phyloP scores from a whole-genome alignment of 306 rosid genomes.

The Cajanus cajan region DNA sequence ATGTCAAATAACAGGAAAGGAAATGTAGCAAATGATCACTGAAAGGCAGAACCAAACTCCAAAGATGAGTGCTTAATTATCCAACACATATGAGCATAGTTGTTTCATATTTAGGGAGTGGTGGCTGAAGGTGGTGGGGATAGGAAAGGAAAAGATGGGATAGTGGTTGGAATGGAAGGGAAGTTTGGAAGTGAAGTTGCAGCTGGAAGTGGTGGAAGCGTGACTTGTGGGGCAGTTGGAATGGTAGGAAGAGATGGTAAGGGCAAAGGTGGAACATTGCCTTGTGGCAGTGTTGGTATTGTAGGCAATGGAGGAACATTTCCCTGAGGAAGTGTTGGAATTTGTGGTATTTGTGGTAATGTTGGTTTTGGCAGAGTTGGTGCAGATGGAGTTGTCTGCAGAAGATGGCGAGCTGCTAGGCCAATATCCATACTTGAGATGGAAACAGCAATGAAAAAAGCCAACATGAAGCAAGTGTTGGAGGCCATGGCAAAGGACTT shows the following conservation, averaged over 20 bases:
- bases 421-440: slow-evolving; percentile 25
- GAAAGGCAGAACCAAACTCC: not conserved
- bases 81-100: not conserved
- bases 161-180: not conserved
- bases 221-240: slow-evolving; percentile 29
- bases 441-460: slow-evolving; percentile 29
- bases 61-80: not conserved
- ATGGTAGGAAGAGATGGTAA: slow-evolving; percentile 18
- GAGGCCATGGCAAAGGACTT: slow-evolving; percentile 29
- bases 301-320: slow-evolving; percentile 32
- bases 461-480: slow-evolving; percentile 19
- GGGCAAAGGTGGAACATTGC: slow-evolving; percentile 33
- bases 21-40: not conserved
- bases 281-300: slow-evolving; percentile 30
- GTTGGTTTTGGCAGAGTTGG: slow-evolving; percentile 21
- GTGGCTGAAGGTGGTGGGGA: slow-evolving; percentile 52
- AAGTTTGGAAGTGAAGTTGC: slow-evolving; percentile 1
- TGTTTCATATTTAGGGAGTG: slow-evolving; percentile 17
- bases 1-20: not conserved
- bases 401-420: slow-evolving; percentile 28
- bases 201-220: slow-evolving; percentile 28
- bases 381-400: not conserved
- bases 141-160: slow-evolving; percentile 36
- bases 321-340: slow-evolving; percentile 29
- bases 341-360: slow-evolving; percentile 26